A percentile compares a stretch with the other conserved stretches of the same genome.
phyloP scores from a whole-genome alignment of 31 red algal species.

The Asparagopsis taxiformis region DNA sequence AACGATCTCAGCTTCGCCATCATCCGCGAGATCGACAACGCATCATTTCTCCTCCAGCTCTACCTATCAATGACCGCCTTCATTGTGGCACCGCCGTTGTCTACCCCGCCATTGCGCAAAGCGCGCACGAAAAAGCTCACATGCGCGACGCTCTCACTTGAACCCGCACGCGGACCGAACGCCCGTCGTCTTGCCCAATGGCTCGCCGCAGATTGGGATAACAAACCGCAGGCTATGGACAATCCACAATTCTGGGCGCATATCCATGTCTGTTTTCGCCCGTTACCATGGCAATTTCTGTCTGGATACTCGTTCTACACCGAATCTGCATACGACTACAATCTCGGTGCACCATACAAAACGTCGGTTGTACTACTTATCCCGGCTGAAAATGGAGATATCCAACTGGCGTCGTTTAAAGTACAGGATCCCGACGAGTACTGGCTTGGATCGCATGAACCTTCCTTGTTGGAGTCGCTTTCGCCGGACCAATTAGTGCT shows the following conservation, averaged over 20 bases:
- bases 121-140: not conserved
- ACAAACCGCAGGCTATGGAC: slow-evolving; percentile 77
- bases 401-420: slow-evolving; percentile 81
- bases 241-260: slow-evolving; percentile 96
- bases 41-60: no score
- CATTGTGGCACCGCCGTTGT: not conserved
- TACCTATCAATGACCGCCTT: no score
- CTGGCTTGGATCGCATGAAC: slow-evolving; percentile 67
- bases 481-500: slow-evolving; percentile 39
- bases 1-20: no score
- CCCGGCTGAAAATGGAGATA: slow-evolving; percentile 13
- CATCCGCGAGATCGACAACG: no score
- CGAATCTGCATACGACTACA: slow-evolving; percentile 85
- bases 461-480: slow-evolving; percentile 42
- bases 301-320: slow-evolving; percentile 66
- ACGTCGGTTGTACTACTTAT: slow-evolving; percentile 69
- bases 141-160: not conserved
- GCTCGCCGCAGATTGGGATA: slow-evolving; percentile 88
- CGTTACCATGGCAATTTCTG: slow-evolving; percentile 71
- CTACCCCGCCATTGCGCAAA: not conserved
- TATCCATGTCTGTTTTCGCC: slow-evolving; percentile 83
- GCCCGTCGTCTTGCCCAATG: slow-evolving; percentile 68
- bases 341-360: slow-evolving; percentile 75
- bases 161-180: slow-evolving; percentile 7
- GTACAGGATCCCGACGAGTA: slow-evolving; percentile 55